Percentiles rank a stretch among this genome's conserved stretches.
Evolutionary conservation across 768 basidiomycete species (phyloP).

Genomic region (Rhodotorula paludigena): DNA sequence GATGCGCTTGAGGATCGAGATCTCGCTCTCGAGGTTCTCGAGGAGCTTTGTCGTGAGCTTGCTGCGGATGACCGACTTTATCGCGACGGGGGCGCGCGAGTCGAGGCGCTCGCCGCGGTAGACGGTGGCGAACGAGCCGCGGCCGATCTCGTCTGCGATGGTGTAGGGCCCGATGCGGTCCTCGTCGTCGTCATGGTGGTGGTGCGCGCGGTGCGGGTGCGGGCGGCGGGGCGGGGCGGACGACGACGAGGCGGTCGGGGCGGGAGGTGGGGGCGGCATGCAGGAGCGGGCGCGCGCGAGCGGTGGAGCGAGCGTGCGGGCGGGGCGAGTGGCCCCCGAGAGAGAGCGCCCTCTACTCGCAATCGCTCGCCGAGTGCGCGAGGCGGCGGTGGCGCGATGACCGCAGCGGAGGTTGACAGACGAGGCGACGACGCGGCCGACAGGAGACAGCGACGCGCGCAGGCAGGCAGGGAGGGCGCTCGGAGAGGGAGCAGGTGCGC

Average conservation of each 20-base stretch:
- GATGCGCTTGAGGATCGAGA: constrained; percentile 88
- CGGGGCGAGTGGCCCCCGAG: too few relatives aligned
- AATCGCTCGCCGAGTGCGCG: too few relatives aligned
- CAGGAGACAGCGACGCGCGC: too few relatives aligned
- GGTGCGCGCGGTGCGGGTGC: not conserved
- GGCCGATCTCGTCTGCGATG: constrained; percentile 50
- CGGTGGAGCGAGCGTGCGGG: too few relatives aligned
- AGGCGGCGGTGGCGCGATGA: too few relatives aligned
- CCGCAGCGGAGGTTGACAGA: too few relatives aligned
- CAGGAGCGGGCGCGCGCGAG: not conserved
- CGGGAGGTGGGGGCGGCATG: not conserved
- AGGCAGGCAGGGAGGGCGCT: too few relatives aligned
- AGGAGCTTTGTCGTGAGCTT: constrained; percentile 85
- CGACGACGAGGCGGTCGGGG: not conserved
- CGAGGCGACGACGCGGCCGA: too few relatives aligned
- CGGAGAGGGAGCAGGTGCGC: too few relatives aligned
- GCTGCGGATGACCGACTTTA: constrained; percentile 87
- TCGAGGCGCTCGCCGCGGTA: constrained; percentile 50
- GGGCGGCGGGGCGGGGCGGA: not conserved
- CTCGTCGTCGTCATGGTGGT: constrained; percentile 34
- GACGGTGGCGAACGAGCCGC: constrained; percentile 90
- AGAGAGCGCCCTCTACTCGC: too few relatives aligned
- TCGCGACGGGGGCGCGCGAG: constrained; percentile 55
- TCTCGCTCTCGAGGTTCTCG: constrained; percentile 97
- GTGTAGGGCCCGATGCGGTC: constrained; percentile 44